Conservation (phyloP, 1,284 basidiomycete genomes). For the Abortiporus biennis region DNA sequence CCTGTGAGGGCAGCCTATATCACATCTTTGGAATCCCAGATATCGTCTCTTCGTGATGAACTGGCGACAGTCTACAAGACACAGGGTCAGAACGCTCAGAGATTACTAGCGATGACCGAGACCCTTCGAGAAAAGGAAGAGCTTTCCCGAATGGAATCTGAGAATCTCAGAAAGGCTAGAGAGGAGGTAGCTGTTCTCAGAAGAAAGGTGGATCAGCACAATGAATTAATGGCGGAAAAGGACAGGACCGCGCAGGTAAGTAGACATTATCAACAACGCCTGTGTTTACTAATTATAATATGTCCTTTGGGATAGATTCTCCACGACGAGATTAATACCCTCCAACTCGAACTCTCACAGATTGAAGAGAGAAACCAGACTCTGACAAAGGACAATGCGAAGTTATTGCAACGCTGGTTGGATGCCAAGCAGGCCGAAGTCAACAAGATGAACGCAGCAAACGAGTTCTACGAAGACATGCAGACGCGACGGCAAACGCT, state of each 20-base stretch:
- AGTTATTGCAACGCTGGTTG: constrained; percentile 90
- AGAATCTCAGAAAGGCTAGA: constrained; percentile 64
- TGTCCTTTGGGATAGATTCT: constrained; percentile 54
- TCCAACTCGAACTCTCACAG: constrained; percentile 86
- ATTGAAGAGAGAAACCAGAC: constrained; percentile 83
- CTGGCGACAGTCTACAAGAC: constrained; percentile 93
- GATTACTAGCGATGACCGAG: constrained; percentile 89
- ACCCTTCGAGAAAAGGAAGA: constrained; percentile 91
- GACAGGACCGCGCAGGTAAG: constrained; percentile 83
- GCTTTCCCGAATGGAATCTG: constrained; percentile 66
- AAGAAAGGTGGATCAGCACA: constrained; percentile 80
- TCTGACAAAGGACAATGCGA: constrained; percentile 89
- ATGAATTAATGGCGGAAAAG: constrained; percentile 82
- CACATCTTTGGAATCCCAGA: constrained; percentile 87
- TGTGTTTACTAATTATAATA: background rate
- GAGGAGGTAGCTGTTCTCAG: constrained; percentile 69
- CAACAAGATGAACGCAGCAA: constrained; percentile 92
- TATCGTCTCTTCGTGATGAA: constrained; percentile 86
- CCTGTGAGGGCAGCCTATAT: constrained; percentile 85
- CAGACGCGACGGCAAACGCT: constrained; percentile 59
- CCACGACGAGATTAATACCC: constrained; percentile 89
- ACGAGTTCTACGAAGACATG: constrained; percentile 80
- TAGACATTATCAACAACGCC: constrained; percentile 4
- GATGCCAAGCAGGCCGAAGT: constrained; percentile 92
- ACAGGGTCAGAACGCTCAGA: constrained; percentile 92